A percentile compares a stretch with the other conserved stretches of the same genome.
phyloP scores from a whole-genome alignment of 306 rosid genomes.

The Elaeagnus macrophylla region DNA sequence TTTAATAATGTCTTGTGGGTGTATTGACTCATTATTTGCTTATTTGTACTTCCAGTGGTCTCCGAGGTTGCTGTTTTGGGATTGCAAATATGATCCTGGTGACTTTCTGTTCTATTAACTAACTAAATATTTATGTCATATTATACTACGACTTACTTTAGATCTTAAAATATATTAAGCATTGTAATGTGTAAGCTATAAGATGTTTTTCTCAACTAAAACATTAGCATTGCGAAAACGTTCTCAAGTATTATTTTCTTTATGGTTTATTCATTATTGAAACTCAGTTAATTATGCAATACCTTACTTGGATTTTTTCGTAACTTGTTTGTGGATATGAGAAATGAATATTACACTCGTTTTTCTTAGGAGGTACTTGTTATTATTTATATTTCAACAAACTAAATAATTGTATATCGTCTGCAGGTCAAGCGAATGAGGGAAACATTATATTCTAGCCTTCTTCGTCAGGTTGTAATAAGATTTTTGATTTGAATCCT shows the following conservation, averaged over 20 bases:
- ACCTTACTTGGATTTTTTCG: neutral
- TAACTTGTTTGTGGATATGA: neutral
- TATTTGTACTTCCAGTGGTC: slow-evolving; percentile 62
- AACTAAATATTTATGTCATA: too few species aligned
- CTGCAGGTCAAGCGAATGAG: slow-evolving; percentile 93
- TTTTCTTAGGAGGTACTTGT: neutral
- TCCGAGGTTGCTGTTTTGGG: slow-evolving; percentile 88
- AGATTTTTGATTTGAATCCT: neutral
- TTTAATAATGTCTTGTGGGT: neutral
- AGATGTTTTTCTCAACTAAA: neutral
- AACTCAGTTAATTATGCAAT: too few species aligned
- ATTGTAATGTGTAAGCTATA: neutral
- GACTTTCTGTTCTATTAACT: slow-evolving; percentile 25
- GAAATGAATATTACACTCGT: neutral
- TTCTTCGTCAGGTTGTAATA: slow-evolving; percentile 73
- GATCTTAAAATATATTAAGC: neutral
- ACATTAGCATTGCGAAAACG: neutral
- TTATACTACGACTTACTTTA: neutral
- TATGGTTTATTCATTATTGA: too few species aligned
- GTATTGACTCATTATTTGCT: slow-evolving; percentile 25
- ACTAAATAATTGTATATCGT: slow-evolving; percentile 19
- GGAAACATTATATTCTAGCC: slow-evolving; percentile 83
- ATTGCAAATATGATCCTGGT: slow-evolving; percentile 92
- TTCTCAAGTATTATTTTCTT: neutral
- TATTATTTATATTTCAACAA: neutral